A percentile compares a stretch with the other conserved stretches of the same genome.
Evolutionary conservation across 176 grass and related monocot genomes (phyloP).

Genomic region (Ensete ventricosum): DNA sequence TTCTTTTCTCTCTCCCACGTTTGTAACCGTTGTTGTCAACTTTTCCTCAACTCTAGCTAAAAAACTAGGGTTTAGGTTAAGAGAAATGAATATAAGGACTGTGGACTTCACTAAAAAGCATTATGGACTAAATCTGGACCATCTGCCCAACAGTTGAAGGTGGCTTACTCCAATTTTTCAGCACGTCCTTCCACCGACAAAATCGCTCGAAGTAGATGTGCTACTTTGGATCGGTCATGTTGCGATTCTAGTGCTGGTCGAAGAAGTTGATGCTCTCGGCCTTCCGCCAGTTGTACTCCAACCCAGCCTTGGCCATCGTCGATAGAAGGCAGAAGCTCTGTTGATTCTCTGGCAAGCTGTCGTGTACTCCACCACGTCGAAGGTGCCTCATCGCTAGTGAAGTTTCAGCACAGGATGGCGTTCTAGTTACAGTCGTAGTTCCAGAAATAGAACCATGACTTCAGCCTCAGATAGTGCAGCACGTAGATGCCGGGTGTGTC

Average conservation of each 20-base stretch:
- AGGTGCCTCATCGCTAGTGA: neutral
- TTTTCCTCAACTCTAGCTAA: no score
- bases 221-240: neutral
- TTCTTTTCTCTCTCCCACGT: no score
- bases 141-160: no score
- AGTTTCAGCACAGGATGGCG: neutral
- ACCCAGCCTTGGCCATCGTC: neutral
- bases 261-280: neutral
- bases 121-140: no score
- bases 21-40: no score
- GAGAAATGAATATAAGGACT: no score
- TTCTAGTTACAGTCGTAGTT: neutral
- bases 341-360: neutral
- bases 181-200: neutral
- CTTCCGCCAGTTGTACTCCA: neutral
- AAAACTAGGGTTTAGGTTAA: no score
- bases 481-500: neutral
- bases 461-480: neutral
- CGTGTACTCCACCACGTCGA: neutral
- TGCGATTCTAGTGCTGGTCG: neutral
- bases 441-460: neutral
- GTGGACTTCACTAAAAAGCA: no score
- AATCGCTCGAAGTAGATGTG: neutral
- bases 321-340: neutral
- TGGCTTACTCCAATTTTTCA: neutral